A percentile compares a stretch with the other conserved stretches of the same genome.
Evolutionary conservation across 2,329 filamentous ascomycete genomes (phyloP).

Genomic region (Grosmannia clavigera): DNA sequence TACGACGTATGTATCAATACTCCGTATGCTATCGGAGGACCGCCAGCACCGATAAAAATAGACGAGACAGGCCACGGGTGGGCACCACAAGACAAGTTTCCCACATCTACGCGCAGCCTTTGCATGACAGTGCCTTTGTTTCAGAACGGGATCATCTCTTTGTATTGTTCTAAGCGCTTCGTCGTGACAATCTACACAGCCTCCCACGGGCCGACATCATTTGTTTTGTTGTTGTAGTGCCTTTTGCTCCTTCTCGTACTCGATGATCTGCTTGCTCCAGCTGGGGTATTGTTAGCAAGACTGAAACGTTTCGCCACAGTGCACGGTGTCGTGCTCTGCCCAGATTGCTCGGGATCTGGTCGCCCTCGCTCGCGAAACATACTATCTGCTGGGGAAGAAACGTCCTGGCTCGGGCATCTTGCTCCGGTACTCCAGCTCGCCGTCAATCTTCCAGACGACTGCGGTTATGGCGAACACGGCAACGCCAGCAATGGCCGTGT

Average conservation of each 20-base stretch:
- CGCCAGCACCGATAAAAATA: neutral
- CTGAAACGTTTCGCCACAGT: neutral
- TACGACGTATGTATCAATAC: no score
- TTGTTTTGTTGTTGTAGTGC: slow-evolving; percentile 14
- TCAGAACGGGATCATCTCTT: neutral
- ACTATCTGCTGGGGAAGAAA: slow-evolving; percentile 84
- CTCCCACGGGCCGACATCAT: neutral
- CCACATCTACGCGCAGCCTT: neutral
- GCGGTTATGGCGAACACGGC: slow-evolving; percentile 48
- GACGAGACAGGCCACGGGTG: neutral
- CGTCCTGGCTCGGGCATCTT: slow-evolving; percentile 67
- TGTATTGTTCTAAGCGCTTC: neutral
- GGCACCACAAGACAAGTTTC: neutral
- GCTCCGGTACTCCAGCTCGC: slow-evolving; percentile 58
- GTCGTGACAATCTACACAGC: neutral
- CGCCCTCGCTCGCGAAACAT: slow-evolving; percentile 22
- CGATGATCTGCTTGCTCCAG: slow-evolving; percentile 32
- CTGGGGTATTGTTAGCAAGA: slow-evolving; percentile 15
- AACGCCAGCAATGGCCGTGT: slow-evolving; percentile 45
- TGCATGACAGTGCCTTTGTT: neutral
- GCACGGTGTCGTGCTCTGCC: neutral
- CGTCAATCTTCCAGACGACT: slow-evolving; percentile 57
- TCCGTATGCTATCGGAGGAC: neutral
- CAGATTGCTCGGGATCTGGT: no score
- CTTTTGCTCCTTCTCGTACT: slow-evolving; percentile 29